Evolutionary conservation across 2,329 filamentous ascomycete genomes (phyloP).

Genomic region (Fusarium dlaminii): DNA sequence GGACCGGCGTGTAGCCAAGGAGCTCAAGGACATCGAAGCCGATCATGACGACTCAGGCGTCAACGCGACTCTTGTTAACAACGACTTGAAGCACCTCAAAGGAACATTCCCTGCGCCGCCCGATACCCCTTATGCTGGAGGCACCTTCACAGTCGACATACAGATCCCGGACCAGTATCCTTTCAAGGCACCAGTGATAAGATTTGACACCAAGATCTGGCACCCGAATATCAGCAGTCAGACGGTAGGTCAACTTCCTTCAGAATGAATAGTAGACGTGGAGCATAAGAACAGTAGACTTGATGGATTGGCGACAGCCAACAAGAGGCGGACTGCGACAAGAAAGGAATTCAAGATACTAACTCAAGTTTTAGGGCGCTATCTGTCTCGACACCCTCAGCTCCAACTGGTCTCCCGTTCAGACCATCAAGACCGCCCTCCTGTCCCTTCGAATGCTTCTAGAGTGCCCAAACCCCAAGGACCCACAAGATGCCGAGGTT

Average conservation of each 20-base stretch:
- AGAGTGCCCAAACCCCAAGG: constrained; percentile 91
- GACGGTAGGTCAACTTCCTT: constrained; percentile 68
- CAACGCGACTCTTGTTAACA: constrained; percentile 70
- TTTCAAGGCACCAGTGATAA: constrained; percentile 91
- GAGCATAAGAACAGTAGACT: background rate
- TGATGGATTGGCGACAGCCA: background rate
- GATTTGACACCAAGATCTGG: constrained; percentile 93
- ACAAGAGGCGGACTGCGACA: background rate
- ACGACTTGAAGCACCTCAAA: constrained; percentile 81
- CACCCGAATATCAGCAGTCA: constrained; percentile 96
- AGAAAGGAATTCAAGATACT: constrained; percentile 1
- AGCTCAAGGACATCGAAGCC: constrained; percentile 76
- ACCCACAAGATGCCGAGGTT: constrained; percentile 96
- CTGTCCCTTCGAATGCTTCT: constrained; percentile 94
- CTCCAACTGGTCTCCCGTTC: constrained; percentile 90
- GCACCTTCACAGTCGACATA: constrained; percentile 84
- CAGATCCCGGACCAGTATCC: constrained; percentile 89
- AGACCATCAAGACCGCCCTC: constrained; percentile 95
- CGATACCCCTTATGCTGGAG: constrained; percentile 92
- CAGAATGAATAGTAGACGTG: background rate
- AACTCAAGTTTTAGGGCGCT: constrained; percentile 72
- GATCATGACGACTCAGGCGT: constrained; percentile 82
- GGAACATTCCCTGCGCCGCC: constrained; percentile 88
- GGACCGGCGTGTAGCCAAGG: constrained; percentile 74
- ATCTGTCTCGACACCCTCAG: constrained; percentile 96